A percentile compares a stretch with the other conserved stretches of the same genome.
These are phyloP conservation scores for Eucalyptus coolabah DNA, from an alignment of 345 rosid genomes.

Conservation along the genomic window DNA sequence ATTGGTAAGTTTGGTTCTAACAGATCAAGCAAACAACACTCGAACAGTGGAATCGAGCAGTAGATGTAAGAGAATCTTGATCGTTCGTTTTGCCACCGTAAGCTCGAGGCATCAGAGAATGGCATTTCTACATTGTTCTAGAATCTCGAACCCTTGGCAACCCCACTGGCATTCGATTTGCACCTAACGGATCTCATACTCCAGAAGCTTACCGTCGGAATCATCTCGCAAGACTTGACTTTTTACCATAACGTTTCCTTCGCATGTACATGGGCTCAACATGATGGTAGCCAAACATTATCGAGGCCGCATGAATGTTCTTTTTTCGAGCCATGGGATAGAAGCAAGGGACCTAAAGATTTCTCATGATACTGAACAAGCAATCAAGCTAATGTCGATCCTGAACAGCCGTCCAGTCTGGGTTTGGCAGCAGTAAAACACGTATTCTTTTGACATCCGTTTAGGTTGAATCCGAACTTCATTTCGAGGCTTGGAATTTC, in stretches of 20 bases:
- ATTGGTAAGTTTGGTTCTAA: background rate
- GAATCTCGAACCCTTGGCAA: background rate
- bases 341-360: background rate
- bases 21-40: background rate
- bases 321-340: background rate
- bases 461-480: background rate
- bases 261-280: background rate
- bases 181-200: background rate
- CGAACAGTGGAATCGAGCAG: background rate
- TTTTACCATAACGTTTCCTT: background rate
- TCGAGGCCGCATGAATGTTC: background rate
- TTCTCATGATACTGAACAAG: background rate
- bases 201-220: background rate
- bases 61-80: background rate
- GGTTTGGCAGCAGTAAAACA: background rate
- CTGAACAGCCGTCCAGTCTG: background rate
- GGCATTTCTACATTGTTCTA: background rate
- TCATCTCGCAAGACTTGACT: background rate
- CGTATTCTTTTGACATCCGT: background rate
- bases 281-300: background rate
- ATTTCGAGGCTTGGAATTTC: background rate
- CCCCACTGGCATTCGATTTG: background rate
- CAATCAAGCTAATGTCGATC: background rate
- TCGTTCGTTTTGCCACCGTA: background rate
- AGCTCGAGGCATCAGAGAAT: background rate